Base-by-base conservation (phyloP, 1,139 yeast genomes). In the Debaryomycetaceae sp. region DNA sequence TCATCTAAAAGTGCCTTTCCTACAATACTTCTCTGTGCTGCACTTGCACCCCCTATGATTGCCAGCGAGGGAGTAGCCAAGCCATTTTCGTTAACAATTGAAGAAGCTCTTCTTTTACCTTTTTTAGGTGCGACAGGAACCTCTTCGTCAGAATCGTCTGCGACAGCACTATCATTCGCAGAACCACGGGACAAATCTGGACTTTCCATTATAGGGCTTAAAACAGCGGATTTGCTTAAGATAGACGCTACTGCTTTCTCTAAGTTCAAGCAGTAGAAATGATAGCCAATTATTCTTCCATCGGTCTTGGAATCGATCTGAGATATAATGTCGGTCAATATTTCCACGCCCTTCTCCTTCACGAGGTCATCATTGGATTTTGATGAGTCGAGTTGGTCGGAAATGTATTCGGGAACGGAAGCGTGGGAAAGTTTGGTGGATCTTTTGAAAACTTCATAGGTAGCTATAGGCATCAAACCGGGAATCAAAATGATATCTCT, bases 401-500 rank as follows among this genome's bases (percentile, higher is more conserved):
- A 61, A 6, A 71, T 63, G 1, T 52, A 56, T 4, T 46, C 42
- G 0, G 99, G 99, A 46, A 93, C 83, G 2, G 86, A 76, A 2
- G 98, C 97, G 66, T 90, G 96, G 22, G 96, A 86, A 46, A 95
- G 71, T 59, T 87, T 88, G 11, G 97, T 83, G 17, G 97, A 96
- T 58, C 99, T 80, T 47, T 85, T 80, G 58, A 93, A 90, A 40
- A 91, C 82, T 53, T 82, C 81, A 62, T 82, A 90, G 3, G 97
- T 91, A 56, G 91, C 90, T 35, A 95, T 84, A n/a, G 99, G 99
- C 95, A 93, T 87, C 53, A 93, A 71, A 1, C 99, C 99, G 0
- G 99, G 99, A 42, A 93, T 78, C 38, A 93, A 69, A 8, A 87
- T 80, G 36, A 85, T 67, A 42, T 68, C 57, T 41, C 61, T 59